These are phyloP conservation scores for Kondoa malvinella DNA, from an alignment of 768 basidiomycete genomes.

Conservation along the genomic window DNA sequence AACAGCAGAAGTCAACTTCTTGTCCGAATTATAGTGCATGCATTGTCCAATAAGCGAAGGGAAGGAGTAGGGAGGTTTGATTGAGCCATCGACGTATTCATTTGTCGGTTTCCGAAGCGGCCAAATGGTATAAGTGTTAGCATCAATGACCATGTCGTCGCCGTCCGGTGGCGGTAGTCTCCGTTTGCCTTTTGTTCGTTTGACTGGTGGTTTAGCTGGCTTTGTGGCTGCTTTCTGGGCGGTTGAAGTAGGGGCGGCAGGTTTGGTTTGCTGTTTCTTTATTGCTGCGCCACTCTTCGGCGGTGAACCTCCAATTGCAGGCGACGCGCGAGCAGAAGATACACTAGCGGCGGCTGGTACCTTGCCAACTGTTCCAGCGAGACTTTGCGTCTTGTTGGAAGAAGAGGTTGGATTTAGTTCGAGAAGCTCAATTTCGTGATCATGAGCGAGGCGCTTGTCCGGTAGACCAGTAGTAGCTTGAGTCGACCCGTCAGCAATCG, in stretches of 20 bases:
- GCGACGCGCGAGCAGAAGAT: neutral
- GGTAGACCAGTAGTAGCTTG: neutral
- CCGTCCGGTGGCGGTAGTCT: constrained; percentile 5
- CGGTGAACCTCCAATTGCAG: neutral
- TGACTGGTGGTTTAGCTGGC: constrained; percentile 7
- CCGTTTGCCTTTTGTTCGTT: neutral
- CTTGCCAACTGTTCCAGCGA: neutral
- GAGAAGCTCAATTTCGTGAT: neutral
- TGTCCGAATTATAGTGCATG: constrained; percentile 42
- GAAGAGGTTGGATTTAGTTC: neutral
- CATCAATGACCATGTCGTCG: neutral
- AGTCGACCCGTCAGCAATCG: constrained; percentile 6
- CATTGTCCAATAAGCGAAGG: constrained; percentile 80
- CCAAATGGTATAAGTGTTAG: neutral
- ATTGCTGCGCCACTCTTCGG: neutral
- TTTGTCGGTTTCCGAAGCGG: constrained; percentile 6
- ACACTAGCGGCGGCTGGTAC: neutral
- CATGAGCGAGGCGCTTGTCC: neutral
- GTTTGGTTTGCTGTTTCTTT: constrained; percentile 21
- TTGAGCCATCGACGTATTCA: constrained; percentile 45
- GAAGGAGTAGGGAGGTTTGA: constrained; percentile 78
- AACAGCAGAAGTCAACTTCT: constrained; percentile 72
- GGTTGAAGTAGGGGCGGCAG: constrained; percentile 11
- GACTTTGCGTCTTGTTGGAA: too few species aligned
- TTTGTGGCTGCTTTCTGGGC: constrained; percentile 2